Evolutionary conservation across 495 filamentous ascomycete species (phyloP).

Genomic region (Hypoxylon lenormandii): DNA sequence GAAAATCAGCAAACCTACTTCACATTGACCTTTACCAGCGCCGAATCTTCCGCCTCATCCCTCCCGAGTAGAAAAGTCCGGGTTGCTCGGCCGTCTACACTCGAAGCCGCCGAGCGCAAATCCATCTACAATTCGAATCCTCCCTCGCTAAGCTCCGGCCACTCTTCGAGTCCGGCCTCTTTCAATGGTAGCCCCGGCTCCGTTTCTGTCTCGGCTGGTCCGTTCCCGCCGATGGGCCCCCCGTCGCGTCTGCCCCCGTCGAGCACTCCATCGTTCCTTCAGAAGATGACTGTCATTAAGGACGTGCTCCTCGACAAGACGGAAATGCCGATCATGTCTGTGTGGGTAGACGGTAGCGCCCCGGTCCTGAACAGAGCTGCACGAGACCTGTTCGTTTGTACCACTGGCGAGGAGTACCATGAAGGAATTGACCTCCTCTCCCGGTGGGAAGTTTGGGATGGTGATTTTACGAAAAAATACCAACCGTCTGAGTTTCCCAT

Average conservation of each 20-base stretch:
- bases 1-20: constrained; percentile 69
- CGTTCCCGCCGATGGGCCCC: constrained; percentile 70
- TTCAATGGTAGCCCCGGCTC: constrained; percentile 56
- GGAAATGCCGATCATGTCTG: constrained; percentile 73
- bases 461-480: constrained; percentile 71
- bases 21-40: constrained; percentile 73
- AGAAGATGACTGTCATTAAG: constrained; percentile 75
- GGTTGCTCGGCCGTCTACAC: constrained; percentile 50
- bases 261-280: constrained; percentile 67
- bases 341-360: constrained; percentile 78
- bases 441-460: constrained; percentile 68
- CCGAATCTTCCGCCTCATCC: constrained; percentile 50
- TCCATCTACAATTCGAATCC: constrained; percentile 54
- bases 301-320: constrained; percentile 77
- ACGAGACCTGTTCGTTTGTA: constrained; percentile 62
- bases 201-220: constrained; percentile 59
- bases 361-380: constrained; percentile 73
- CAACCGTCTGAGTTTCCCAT: constrained; percentile 71
- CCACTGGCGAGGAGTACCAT: constrained; percentile 54
- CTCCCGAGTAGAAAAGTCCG: constrained; percentile 36
- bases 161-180: constrained; percentile 54
- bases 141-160: constrained; percentile 59
- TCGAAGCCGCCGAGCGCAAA: constrained; percentile 54
- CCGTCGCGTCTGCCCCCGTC: constrained; percentile 63
- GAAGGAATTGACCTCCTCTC: constrained; percentile 67